Percentiles rank a stretch among this genome's conserved stretches.
Conservation (phyloP, 192 early-diverging fungal genomes). For the Anaeromyces robustus region DNA sequence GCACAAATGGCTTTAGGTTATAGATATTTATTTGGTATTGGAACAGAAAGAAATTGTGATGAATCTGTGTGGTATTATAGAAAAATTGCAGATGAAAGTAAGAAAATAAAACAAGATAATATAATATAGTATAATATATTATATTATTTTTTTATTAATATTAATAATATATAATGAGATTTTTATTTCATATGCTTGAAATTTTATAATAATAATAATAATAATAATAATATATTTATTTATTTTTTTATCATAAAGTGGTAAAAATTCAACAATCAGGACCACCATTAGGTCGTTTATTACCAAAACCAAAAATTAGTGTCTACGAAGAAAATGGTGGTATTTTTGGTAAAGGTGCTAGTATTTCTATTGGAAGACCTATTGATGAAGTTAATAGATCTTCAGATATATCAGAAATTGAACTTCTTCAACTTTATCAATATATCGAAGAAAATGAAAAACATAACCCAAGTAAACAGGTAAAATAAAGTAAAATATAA, state of each 20-base stretch:
- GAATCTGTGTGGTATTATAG: slow-evolving; percentile 66
- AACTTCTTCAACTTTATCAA: not conserved
- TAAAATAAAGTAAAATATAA: not conserved
- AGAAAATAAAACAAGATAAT: not conserved
- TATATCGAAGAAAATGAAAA: not conserved
- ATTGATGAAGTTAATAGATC: not conserved
- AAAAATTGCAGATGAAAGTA: slow-evolving; percentile 63
- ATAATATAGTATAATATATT: too few species aligned
- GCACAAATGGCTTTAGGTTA: slow-evolving; percentile 80
- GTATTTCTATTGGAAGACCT: slow-evolving; percentile 1
- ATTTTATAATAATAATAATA: too few species aligned
- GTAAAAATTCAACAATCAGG: slow-evolving; percentile 50
- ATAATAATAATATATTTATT: too few species aligned
- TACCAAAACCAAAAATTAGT: slow-evolving; percentile 47
- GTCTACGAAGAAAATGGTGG: slow-evolving; percentile 67
- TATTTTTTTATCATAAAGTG: slow-evolving; percentile 18
- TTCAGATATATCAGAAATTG: not conserved
- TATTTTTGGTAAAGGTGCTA: slow-evolving; percentile 69
- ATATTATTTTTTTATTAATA: too few species aligned
- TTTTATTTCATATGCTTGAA: too few species aligned
- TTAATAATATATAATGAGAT: too few species aligned
- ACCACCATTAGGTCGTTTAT: slow-evolving; percentile 62
- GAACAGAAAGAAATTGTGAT: slow-evolving; percentile 57
- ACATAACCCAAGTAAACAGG: not conserved
- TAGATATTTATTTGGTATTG: slow-evolving; percentile 65